Evolutionary conservation across 441 rosid genomes (phyloP), one percentile per base, ranked within the genome.

Genomic region (Corymbia calophylla): DNA sequence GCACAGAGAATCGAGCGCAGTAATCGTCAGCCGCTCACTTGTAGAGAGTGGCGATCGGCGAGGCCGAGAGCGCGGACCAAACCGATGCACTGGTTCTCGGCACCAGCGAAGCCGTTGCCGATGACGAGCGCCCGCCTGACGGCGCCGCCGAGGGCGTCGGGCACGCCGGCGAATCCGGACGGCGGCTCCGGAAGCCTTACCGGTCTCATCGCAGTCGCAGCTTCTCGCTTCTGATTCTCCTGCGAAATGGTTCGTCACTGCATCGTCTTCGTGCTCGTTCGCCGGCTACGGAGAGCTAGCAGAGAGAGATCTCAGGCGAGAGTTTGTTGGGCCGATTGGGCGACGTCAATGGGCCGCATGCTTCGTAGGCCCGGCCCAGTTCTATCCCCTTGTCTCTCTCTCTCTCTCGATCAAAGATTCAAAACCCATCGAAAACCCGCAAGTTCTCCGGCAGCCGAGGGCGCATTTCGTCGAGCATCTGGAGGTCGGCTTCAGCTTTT

Each of bases 71-170:
- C 93, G 48, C 96, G 96, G 92, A 96, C 77, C 92, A 96, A 92
- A 70, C 97, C 97, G 88, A 95, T 56, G 91, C 96, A 93, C 91
- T 95, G 97, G 91, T 89, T 96, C 94, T 95, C 97, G n/a, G 97
- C 95, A 84, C 97, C 97, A 16, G 96, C 93, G 90, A 93, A 93
- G 54, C 97, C 97, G 90, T 96, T 96, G 51, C 97, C 97, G 80
- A 96, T 89, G 55, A 95, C 93, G 39, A 94, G 89, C 54, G 94
- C 96, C 86, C 95, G 94, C 91, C 90, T 93, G 89, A 95, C 92
- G 44, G 66, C 88, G 49, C 91, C 89, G 12, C 91, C 89, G 18
- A 58, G 44, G 35, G 86, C 85, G 73, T 92, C 94, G 29, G 92
- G 53, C 86, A 84, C 31, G 81, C 89, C 89, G 18, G 64, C 55